Evolutionary conservation across 2,329 filamentous ascomycete species (phyloP).

Genomic region (Mycosphaerella sp.): DNA sequence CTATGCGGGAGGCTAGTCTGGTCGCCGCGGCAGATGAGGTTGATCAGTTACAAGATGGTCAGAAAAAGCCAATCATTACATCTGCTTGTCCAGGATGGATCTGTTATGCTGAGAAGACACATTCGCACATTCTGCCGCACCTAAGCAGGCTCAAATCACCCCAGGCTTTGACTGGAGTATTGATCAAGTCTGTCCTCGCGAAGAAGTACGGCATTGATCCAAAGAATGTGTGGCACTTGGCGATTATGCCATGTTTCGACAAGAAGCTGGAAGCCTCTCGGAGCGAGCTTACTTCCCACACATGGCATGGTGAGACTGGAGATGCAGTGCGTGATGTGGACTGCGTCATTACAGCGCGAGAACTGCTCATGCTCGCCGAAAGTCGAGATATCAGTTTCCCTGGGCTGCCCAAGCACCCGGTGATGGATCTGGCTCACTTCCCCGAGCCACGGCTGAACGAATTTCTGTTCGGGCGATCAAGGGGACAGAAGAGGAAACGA

Average conservation of each 20-base stretch:
- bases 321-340: slow-evolving; percentile 77
- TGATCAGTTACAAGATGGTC: slow-evolving; percentile 33
- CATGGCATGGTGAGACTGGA: slow-evolving; percentile 36
- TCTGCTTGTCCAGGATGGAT: slow-evolving; percentile 97
- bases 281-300: slow-evolving; percentile 68
- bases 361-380: slow-evolving; percentile 82
- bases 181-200: slow-evolving; percentile 81
- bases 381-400: slow-evolving; percentile 74
- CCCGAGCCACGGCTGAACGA: slow-evolving; percentile 64
- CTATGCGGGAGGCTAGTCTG: slow-evolving; percentile 74
- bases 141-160: slow-evolving; percentile 88
- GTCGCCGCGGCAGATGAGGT: slow-evolving; percentile 52
- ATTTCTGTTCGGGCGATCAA: slow-evolving; percentile 67
- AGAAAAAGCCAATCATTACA: slow-evolving; percentile 64
- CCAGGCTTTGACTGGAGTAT: slow-evolving; percentile 82
- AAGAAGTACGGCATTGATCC: slow-evolving; percentile 65
- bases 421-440: slow-evolving; percentile 53
- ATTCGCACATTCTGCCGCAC: slow-evolving; percentile 86
- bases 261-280: slow-evolving; percentile 97
- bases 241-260: slow-evolving; percentile 98
- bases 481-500: slow-evolving; percentile 33
- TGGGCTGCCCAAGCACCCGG: slow-evolving; percentile 55
- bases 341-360: slow-evolving; percentile 95
- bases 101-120: slow-evolving; percentile 97
- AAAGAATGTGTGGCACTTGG: slow-evolving; percentile 84